Evolutionary conservation across 495 filamentous ascomycete species (phyloP), one percentile per base, ranked within the genome.

Genomic region (Tuber melanosporum): DNA sequence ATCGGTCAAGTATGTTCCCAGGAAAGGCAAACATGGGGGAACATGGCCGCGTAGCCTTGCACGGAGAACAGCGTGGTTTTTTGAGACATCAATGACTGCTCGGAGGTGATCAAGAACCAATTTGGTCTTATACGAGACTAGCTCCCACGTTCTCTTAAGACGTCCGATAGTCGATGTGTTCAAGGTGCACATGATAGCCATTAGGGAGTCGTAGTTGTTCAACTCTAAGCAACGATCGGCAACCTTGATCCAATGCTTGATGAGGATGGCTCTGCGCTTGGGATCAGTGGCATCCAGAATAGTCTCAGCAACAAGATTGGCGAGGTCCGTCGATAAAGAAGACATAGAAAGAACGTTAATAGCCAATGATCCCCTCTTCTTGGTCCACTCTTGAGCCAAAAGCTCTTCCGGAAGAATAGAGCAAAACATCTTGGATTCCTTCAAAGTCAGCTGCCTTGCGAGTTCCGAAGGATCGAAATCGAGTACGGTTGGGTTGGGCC

Each of bases 231-330:
- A 97, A 77, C 91, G 92, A 82, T 91, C 90, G 2, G 93, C 92
- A 77, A 98, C 92, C 87, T 99, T 99, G 74, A 97, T 93, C 96
- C 96, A 99, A 80, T 98, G 94, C 86, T 99, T 98, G 86, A 99
- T 95, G 70, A 94, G 90, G 2, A 87, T 83, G 3, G 96, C 95
- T 47, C 96, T 90, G 86, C 93, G 96, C 87, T 98, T 98, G 19
- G 91, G 90, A 84, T 98, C 96, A 72, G 93, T 89, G 43, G 91
- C 87, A 73, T 91, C 89, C 20, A 99, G 89, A 79, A 98, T 97
- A 3, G 92, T 97, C 84, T 98, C 96, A n/a, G 93, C 93, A 36
- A 99, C 96, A 39, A 98, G 87, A 83, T 97, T 94, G 15, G 94
- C 92, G 42, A 98, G 86, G 75, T 97, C 94, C 0, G 93, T 98